Conservation (phyloP, 2,329 filamentous ascomycete species). For the Aspergillus neoniger region DNA sequence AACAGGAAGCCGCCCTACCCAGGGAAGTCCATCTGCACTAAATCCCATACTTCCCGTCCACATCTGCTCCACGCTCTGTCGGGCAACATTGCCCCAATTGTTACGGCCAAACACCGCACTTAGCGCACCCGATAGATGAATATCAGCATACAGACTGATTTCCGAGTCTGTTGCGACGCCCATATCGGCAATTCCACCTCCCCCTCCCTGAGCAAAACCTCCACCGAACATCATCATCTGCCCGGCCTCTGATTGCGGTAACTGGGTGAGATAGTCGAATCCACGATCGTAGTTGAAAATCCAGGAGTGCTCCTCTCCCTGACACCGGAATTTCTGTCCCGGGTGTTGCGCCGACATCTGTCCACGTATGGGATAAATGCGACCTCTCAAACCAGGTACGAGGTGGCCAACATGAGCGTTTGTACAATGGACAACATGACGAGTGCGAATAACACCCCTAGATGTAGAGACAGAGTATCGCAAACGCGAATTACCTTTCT, state of each 20-base stretch:
- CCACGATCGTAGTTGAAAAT: constrained; percentile 50
- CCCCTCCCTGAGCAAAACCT: constrained; percentile 49
- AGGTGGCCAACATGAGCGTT: constrained; percentile 58
- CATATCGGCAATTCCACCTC: constrained; percentile 49
- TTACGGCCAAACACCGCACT: constrained; percentile 28
- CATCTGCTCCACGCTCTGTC: constrained; percentile 27
- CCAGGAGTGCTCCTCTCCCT: constrained; percentile 51
- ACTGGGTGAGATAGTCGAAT: constrained; percentile 58
- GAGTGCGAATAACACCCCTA: constrained; percentile 48
- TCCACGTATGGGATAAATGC: constrained; percentile 42
- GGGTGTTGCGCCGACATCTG: constrained; percentile 47
- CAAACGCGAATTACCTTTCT: neutral
- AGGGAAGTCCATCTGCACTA: constrained; percentile 53
- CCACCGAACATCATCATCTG: constrained; percentile 59
- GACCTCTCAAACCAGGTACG: constrained; percentile 48
- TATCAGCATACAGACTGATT: constrained; percentile 26
- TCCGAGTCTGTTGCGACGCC: constrained; percentile 52
- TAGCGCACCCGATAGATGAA: constrained; percentile 30
- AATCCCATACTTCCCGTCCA: constrained; percentile 52
- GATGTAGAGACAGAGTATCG: constrained; percentile 49
- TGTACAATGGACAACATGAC: constrained; percentile 60
- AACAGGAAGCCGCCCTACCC: constrained; percentile 49
- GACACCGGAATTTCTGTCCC: constrained; percentile 28
- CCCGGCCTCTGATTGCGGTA: constrained; percentile 26
- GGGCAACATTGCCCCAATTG: constrained; percentile 25